Evolutionary conservation across 164 flowering plant species (phyloP), one percentile per base, ranked within the genome.

Genomic region (Sedum album): DNA sequence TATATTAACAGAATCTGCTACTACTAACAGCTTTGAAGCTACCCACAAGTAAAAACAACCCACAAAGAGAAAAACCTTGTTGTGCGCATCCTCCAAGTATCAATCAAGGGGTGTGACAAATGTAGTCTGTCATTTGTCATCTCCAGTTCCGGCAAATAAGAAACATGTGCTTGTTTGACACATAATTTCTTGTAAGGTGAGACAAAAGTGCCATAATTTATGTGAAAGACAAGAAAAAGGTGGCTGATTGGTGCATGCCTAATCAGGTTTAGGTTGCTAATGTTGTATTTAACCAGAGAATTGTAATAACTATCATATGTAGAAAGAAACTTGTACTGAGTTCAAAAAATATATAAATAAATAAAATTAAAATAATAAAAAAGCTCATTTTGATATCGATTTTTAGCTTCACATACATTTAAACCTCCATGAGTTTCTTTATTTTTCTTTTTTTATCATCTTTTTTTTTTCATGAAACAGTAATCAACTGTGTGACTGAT

Each of bases 21-120:
- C n/a, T n/a, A n/a, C n/a, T n/a, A n/a, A n/a, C n/a, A 86, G 88
- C 79, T 90, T 85, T 73, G 91, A 90, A 53, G 77, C 83, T 60
- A 73, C 91, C 68, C 77, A 81, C 55, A 88, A 83, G 74, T 83
- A 60, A 70, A 20, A 26, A 35, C 66, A 44, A 35, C 8, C 5
- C 33, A 3, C 38, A 7, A 3, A 7, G 7, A 33, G 21, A 33
- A 66, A 21, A 51, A 6, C 2, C 7, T n/a, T n/a, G n/a, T 51
- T 51, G 57, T 51, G 18, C 17, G 8, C 33, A 28, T 57, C 18
- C 11, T 30, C 18, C n/a, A 33, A 1, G 33, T 18, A 57, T 30
- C 23, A 15, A 33, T 28, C 33, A 51, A n/a, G 25, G 57, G n/a
- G 7, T n/a, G 26, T 18, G 23, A 51, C 57, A 51, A 10, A 23